Evolutionary conservation across 2,329 filamentous ascomycete genomes (phyloP).

Genomic region (Escovopsis sp.): DNA sequence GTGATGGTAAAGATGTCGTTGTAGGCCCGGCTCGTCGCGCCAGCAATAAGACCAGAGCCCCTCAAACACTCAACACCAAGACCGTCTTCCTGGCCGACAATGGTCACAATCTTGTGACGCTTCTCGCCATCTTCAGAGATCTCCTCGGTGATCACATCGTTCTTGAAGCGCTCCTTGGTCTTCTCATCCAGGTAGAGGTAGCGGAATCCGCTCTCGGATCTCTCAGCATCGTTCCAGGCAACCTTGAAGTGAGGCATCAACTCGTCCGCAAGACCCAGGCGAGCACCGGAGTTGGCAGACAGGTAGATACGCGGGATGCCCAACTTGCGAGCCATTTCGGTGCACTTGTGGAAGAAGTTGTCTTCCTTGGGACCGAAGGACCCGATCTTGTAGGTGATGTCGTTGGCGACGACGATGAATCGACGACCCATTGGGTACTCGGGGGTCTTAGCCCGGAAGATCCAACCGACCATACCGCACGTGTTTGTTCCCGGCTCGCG

Average conservation of each 20-base stretch:
- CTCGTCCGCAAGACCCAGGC: constrained; percentile 92
- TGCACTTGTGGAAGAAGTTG: constrained; percentile 98
- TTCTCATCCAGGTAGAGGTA: constrained; percentile 89
- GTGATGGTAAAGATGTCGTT: constrained; percentile 99
- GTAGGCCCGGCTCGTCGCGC: constrained; percentile 91
- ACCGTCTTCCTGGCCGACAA: constrained; percentile 86
- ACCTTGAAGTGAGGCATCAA: constrained; percentile 95
- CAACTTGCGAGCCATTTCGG: constrained; percentile 81
- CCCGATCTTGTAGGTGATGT: constrained; percentile 98
- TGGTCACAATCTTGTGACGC: constrained; percentile 84
- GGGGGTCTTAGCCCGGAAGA: constrained; percentile 85
- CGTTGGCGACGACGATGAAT: constrained; percentile 95
- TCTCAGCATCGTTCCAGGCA: constrained; percentile 77
- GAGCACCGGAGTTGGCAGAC: constrained; percentile 96
- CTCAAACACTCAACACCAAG: constrained; percentile 95
- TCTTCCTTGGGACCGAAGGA: constrained; percentile 95
- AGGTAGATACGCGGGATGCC: constrained; percentile 96
- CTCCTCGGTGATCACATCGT: constrained; percentile 62
- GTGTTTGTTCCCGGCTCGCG: constrained; percentile 91
- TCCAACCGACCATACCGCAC: constrained; percentile 97
- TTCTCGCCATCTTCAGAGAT: constrained; percentile 76
- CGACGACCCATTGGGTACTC: constrained; percentile 87
- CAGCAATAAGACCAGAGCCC: constrained; percentile 94
- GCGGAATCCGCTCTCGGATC: constrained; percentile 82
- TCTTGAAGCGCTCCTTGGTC: constrained; percentile 74